Evolutionary conservation across 2,329 filamentous ascomycete species (phyloP).

Genomic region (Parastagonospora nodorum): DNA sequence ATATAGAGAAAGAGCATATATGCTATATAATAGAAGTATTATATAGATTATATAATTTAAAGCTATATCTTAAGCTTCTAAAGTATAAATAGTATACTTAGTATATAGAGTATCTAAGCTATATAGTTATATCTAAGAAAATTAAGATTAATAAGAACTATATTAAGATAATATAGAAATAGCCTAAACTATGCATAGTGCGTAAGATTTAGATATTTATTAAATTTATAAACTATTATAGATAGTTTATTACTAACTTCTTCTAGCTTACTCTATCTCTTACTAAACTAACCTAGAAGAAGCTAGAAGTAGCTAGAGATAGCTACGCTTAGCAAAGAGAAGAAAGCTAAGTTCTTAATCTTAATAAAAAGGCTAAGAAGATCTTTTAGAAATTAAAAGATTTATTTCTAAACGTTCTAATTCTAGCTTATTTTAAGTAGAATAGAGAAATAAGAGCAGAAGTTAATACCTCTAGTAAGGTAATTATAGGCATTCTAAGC

Average conservation of each 20-base stretch:
- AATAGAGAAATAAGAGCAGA: background rate
- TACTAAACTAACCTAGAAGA: too few species aligned
- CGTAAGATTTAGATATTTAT: too few species aligned
- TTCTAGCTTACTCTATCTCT: too few species aligned
- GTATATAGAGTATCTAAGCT: slow-evolving; percentile 1
- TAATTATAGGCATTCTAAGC: slow-evolving; percentile 1
- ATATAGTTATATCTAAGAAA: background rate
- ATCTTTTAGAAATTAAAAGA: background rate
- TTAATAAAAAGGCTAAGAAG: background rate
- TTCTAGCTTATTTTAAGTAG: background rate
- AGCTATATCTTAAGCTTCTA: background rate
- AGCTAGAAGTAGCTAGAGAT: too few species aligned
- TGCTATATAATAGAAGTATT: too few species aligned
- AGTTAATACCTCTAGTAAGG: background rate
- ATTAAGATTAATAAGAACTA: background rate
- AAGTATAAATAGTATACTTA: background rate
- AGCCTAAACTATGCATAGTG: too few species aligned
- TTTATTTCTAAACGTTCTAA: background rate
- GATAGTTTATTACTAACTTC: too few species aligned
- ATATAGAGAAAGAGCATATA: background rate
- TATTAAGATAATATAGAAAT: too few species aligned
- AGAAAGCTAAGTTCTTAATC: too few species aligned
- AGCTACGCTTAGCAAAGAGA: too few species aligned
- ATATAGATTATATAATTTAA: too few species aligned
- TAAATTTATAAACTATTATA: too few species aligned